Conservation (phyloP, 1,284 basidiomycete species). For the Clitocybe nebularis region DNA sequence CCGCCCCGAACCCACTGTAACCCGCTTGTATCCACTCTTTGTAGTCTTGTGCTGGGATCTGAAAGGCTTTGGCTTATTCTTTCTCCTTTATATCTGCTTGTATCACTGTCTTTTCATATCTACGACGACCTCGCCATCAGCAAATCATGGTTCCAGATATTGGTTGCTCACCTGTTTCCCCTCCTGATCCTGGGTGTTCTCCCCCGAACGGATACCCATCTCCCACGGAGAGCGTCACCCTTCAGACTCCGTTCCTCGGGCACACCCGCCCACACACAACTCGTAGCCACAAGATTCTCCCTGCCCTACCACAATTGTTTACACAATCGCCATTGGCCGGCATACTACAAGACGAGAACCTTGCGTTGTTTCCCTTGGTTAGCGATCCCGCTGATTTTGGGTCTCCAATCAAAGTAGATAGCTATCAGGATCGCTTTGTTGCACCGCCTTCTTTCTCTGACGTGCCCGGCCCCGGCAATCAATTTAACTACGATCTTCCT, state of each 20-base stretch:
- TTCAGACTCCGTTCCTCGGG: conserved; percentile 23
- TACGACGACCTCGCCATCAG: conserved; percentile 16
- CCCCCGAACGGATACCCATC: conserved; percentile 16
- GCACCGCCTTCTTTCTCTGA: conserved; percentile 10
- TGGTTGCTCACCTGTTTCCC: conserved; percentile 29
- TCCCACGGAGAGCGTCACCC: conserved; percentile 34
- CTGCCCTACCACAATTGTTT: conserved; percentile 11
- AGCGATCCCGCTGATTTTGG: conserved; percentile 6
- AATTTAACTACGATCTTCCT: conserved; percentile 2
- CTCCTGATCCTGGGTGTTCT: conserved; percentile 25
- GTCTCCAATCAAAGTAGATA: conserved; percentile 9
- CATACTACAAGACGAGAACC: conserved; percentile 7
- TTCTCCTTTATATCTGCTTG: conserved; percentile 13
- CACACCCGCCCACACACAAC: conserved; percentile 3
- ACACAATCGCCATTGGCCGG: conserved; percentile 3
- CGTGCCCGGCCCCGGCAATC: conserved; percentile 5
- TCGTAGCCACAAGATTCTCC: conserved; percentile 1
- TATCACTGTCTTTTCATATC: neutral
- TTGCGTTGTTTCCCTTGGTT: conserved; percentile 2
- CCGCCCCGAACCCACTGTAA: neutral
- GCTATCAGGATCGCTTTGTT: too few species aligned
- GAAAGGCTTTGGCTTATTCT: conserved; percentile 13
- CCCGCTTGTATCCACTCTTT: conserved; percentile 1
- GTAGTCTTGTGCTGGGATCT: too few species aligned
- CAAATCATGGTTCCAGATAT: conserved; percentile 21